A percentile compares a stretch with the other conserved stretches of the same genome.
Conservation (phyloP, 2,329 filamentous ascomycete genomes). For the Colletotrichum sp. region DNA sequence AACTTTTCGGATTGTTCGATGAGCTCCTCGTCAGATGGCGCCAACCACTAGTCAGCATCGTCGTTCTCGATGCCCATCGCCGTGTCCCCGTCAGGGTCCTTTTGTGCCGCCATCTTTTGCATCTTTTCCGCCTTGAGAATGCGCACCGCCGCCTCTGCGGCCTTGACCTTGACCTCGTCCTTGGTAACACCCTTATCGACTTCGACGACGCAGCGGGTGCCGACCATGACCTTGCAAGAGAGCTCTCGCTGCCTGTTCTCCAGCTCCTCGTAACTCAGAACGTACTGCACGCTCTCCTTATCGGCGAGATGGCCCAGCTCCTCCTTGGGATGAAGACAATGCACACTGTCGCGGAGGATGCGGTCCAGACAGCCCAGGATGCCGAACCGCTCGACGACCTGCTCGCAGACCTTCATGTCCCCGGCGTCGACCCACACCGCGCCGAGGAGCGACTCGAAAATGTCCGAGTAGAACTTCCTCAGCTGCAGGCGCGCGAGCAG, state of each 20-base stretch:
- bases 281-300: conserved; percentile 59
- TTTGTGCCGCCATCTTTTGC: neutral
- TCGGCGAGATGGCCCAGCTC: conserved; percentile 66
- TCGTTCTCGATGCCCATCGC: neutral
- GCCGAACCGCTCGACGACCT: conserved; percentile 67
- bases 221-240: conserved; percentile 56
- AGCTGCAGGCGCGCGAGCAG: conserved; percentile 68
- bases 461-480: conserved; percentile 82
- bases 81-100: neutral
- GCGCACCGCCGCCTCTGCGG: conserved; percentile 56
- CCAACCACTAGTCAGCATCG: neutral
- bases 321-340: conserved; percentile 71
- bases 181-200: conserved; percentile 50
- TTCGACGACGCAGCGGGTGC: conserved; percentile 47
- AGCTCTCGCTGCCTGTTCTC: conserved; percentile 32
- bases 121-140: conserved; percentile 29
- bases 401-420: conserved; percentile 61
- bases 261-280: conserved; percentile 30
- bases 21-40: neutral
- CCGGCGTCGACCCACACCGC: conserved; percentile 86
- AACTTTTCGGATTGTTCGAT: neutral
- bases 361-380: conserved; percentile 67
- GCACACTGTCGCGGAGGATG: conserved; percentile 63
- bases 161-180: conserved; percentile 60
- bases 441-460: conserved; percentile 81